A percentile compares a stretch with the other conserved stretches of the same genome.
Evolutionary conservation across 192 early-diverging fungal genomes (phyloP).

Genomic region (Geranomyces variabilis): DNA sequence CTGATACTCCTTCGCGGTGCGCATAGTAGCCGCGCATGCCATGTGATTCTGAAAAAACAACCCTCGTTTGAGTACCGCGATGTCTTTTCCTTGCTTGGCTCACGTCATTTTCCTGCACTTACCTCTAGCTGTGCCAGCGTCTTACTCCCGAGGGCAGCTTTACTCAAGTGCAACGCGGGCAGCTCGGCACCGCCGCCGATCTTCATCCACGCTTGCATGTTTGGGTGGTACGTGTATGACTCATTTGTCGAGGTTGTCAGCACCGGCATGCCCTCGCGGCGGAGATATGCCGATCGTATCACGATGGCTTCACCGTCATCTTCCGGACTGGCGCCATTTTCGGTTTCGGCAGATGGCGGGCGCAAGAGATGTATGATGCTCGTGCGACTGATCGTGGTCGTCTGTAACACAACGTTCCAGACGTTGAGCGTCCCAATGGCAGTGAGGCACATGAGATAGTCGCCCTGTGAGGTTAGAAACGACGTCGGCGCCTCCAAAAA

Average conservation of each 20-base stretch:
- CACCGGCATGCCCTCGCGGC: constrained; percentile 65
- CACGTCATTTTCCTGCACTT: background rate
- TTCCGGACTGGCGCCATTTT: constrained; percentile 1
- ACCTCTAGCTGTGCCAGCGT: constrained; percentile 16
- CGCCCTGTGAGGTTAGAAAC: constrained; percentile 56
- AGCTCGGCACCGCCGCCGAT: constrained; percentile 53
- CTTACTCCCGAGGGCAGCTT: background rate
- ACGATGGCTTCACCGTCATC: constrained; percentile 36
- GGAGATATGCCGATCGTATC: constrained; percentile 59
- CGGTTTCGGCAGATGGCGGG: constrained; percentile 4
- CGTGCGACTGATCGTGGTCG: constrained; percentile 48
- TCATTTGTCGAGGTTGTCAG: constrained; percentile 65
- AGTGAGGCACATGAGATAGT: constrained; percentile 70
- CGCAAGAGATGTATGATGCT: constrained; percentile 69
- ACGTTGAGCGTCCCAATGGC: constrained; percentile 64
- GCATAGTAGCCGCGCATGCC: constrained; percentile 42
- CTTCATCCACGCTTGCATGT: constrained; percentile 70
- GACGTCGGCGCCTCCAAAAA: constrained; percentile 65
- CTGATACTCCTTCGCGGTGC: constrained; percentile 61
- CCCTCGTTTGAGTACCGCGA: background rate
- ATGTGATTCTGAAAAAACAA: constrained; percentile 22
- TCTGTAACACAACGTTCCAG: constrained; percentile 69
- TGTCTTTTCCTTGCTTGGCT: background rate
- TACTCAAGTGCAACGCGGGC: background rate
- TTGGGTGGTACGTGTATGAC: constrained; percentile 66